A percentile compares a stretch with the other conserved stretches of the same genome.
These are phyloP conservation scores for Fomitopsis palustris DNA, from an alignment of 1,284 basidiomycete species.

Conservation along the genomic window DNA sequence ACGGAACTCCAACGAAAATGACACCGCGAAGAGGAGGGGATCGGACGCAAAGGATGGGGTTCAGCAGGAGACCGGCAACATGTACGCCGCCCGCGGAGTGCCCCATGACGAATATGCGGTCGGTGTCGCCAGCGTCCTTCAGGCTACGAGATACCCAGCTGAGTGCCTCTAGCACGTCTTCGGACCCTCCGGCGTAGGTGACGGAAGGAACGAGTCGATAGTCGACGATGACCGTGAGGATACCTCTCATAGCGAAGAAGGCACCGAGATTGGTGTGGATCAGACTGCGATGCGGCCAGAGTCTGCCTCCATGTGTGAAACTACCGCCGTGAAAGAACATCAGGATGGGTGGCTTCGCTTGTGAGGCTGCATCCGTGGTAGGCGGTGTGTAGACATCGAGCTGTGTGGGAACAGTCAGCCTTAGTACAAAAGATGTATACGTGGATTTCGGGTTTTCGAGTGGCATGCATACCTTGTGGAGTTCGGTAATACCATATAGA, in stretches of 20 bases:
- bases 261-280: conserved; percentile 2
- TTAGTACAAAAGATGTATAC: too few relatives aligned
- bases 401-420: background rate
- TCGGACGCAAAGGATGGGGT: background rate
- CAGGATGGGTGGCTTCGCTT: background rate
- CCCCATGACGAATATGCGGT: conserved; percentile 1
- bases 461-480: background rate
- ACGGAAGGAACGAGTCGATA: background rate
- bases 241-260: conserved; percentile 3
- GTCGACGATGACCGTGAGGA: conserved; percentile 1
- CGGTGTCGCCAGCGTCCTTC: background rate
- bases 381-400: background rate
- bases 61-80: background rate
- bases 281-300: background rate
- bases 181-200: background rate
- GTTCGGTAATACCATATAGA: background rate
- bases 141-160: background rate
- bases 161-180: conserved; percentile 2
- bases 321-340: conserved; percentile 3
- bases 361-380: background rate
- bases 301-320: background rate
- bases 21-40: background rate
- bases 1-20: background rate
- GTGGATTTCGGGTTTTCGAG: too few relatives aligned
- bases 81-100: conserved; percentile 5